Base-by-base conservation (phyloP, 176 grass and related monocot species). In the Stipa capillata region DNA sequence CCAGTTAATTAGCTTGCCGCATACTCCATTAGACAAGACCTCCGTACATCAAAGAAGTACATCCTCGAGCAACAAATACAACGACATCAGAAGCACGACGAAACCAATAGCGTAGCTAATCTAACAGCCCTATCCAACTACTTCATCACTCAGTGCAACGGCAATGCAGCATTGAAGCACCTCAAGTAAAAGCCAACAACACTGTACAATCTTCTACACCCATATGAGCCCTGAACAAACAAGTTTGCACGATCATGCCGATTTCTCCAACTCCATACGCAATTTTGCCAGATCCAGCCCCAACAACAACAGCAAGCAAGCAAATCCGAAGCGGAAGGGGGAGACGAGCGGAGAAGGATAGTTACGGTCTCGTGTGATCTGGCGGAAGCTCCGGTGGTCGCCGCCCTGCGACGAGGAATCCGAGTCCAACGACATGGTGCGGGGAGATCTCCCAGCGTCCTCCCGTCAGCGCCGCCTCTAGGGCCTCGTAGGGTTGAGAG, bases 291-390 rank as follows among this genome's bases (percentile, higher is more conserved):
- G 81, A 84, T 84, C 86, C 81, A 74, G 24, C 45, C n/a, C 17
- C 72, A 66, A 1, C 37, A 44, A 8, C 41, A 64, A 0, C 69
- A 82, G 51, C 67, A 36, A 47, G 74, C 69, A 85, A 74, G 59
- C 40, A 83, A 82, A 80, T 79, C 24, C 14, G 71, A 73, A 84
- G 51, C 50, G 43, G 27, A 64, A 51, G 18, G 15, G 32, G 43
- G 32, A 43, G 55, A 18, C 28, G 37, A 85, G 74, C 16, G 13
- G 17, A 49, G 31, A 92, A 12, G 57, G 62, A 41, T 53, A 60
- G 49, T 85, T 92, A 97, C 89, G 89, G 35, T 97, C 91, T 79
- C 89, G 77, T 9, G 78, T 94, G 82, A 97, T 94, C 80, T 94
- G 89, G 55, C 89, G 89, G 58, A 97, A 97, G 72, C 74, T 90